Evolutionary conservation across 768 basidiomycete genomes (phyloP), one percentile per base, ranked within the genome.

Genomic region (Boletellus emodensis): DNA sequence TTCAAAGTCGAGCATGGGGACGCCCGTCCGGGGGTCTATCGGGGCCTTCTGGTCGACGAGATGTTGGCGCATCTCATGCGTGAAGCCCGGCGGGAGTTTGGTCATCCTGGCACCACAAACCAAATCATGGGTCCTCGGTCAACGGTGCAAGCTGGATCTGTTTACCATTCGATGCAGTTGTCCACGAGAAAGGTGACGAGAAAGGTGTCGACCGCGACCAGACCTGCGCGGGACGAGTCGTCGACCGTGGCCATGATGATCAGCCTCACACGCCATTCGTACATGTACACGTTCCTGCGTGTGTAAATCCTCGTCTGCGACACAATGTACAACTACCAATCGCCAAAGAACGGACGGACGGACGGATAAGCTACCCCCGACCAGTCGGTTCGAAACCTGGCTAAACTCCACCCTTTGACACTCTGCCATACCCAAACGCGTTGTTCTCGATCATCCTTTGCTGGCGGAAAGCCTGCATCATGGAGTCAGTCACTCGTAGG

Each of bases 141-240:
- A 26, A 26, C 20, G 20, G 20, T 26, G 24, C 24, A 26, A 26
- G 24, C 20, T 28, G 26, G 40, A 24, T 12, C 20, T 3, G 9
- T 8, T 40, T 55, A 84, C 89, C 90, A 91, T 83, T 92, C 90
- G 33, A 90, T 82, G 49, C 68, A 75, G 57, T 90, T 87, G 62
- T 90, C 88, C 26, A 90, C 85, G 8, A 89, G 74, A 57, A 90
- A 85, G 0, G 80, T 85, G 52, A 87, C 74, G 1, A 54, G 59
- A 10, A 78, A 56, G 49, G 57, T 61, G 50, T 79, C 73, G 34
- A 79, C 73, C 13, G 43, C 41, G 0, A 62, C 47, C 30, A 65
- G 40, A 26, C 60, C 62, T 24, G 46, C 55, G 10, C 58, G 58
- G 20, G 59, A 52, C n/a, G 42, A 4, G 38, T 51, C n/a, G 15